Conservation (phyloP, 2,329 filamentous ascomycete species). For the Capronia americana region DNA sequence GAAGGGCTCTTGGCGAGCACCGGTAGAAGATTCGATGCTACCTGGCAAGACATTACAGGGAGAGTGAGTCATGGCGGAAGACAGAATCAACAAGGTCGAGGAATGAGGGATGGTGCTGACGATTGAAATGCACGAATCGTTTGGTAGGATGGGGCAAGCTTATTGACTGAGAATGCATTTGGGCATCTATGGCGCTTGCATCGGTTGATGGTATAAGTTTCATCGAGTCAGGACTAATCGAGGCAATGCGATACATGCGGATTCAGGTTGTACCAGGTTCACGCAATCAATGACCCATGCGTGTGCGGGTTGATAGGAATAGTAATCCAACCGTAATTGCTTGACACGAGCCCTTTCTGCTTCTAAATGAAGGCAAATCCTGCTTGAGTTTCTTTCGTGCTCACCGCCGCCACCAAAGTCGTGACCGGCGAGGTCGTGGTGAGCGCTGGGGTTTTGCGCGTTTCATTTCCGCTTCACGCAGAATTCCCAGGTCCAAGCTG, state of each 20-base stretch:
- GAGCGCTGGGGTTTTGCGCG: neutral
- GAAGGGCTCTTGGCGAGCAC: conserved; percentile 88
- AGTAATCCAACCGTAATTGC: neutral
- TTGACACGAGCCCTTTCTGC: neutral
- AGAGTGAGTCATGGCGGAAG: conserved; percentile 45
- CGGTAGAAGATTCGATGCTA: conserved; percentile 79
- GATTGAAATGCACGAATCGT: neutral
- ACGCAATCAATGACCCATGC: neutral
- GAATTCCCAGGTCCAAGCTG: neutral
- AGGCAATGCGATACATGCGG: neutral
- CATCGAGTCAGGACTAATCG: neutral
- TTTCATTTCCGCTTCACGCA: neutral
- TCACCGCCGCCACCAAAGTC: neutral
- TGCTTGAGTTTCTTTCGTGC: neutral
- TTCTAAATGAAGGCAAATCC: neutral
- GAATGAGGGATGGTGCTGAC: conserved; percentile 22
- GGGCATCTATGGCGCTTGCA: neutral
- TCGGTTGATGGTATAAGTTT: neutral
- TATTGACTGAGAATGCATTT: neutral
- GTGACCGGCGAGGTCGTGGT: neutral
- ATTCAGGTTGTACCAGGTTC: neutral
- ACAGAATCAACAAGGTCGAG: conserved; percentile 17
- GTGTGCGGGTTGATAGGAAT: neutral
- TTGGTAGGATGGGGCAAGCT: neutral
- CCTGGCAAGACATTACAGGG: conserved; percentile 86